Conservation (phyloP, 2,329 filamentous ascomycete species). For the Thermoascus crustaceus region DNA sequence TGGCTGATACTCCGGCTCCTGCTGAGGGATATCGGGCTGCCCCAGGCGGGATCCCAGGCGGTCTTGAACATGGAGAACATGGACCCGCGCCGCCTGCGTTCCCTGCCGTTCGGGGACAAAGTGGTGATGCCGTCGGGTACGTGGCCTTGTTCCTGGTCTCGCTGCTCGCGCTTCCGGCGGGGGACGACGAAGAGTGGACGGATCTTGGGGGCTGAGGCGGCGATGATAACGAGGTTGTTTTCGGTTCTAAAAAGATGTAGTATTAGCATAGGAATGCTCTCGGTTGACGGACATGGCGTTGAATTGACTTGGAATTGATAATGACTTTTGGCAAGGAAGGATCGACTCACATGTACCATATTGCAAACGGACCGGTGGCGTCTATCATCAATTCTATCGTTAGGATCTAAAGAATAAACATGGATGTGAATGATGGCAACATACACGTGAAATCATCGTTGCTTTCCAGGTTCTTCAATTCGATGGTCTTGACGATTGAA, state of each 20-base stretch:
- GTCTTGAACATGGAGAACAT: not conserved
- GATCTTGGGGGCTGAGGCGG: slow-evolving; percentile 8
- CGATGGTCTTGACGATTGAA: slow-evolving; percentile 4
- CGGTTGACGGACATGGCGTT: too few relatives aligned
- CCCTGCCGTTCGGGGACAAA: not conserved
- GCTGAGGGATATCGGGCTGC: too few relatives aligned
- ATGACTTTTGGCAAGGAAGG: too few relatives aligned
- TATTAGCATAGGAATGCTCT: not conserved
- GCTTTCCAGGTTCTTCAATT: not conserved
- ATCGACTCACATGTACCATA: slow-evolving; percentile 8
- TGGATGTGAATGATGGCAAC: not conserved
- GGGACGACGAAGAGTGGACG: slow-evolving; percentile 2
- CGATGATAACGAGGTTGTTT: slow-evolving; percentile 8
- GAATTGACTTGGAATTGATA: too few relatives aligned
- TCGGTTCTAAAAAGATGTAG: slow-evolving; percentile 3
- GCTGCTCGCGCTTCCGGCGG: slow-evolving; percentile 1
- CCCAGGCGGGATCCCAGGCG: slow-evolving; percentile 2
- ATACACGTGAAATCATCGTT: slow-evolving; percentile 7
- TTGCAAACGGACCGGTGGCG: slow-evolving; percentile 2
- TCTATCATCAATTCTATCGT: slow-evolving; percentile 5
- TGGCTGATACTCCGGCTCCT: too few relatives aligned
- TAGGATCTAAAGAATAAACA: not conserved
- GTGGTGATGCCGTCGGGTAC: too few relatives aligned
- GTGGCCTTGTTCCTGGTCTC: too few relatives aligned
- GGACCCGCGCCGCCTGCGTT: not conserved